These are phyloP conservation scores for Colletotrichum tropicicola DNA, from an alignment of 2,329 filamentous ascomycete species.

Conservation along the genomic window DNA sequence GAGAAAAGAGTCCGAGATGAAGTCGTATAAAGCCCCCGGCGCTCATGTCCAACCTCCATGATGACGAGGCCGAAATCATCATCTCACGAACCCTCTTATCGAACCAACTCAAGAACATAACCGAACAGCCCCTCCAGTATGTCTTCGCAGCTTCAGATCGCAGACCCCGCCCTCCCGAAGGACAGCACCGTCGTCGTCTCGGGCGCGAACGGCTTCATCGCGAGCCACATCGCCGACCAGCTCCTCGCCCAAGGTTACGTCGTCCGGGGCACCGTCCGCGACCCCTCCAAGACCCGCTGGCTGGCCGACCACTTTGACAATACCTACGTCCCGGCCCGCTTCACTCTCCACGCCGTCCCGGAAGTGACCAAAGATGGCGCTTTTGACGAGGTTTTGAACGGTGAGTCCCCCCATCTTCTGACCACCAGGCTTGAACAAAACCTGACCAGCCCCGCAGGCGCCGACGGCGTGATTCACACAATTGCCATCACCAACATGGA, in stretches of 20 bases:
- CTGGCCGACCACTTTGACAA: conserved; percentile 38
- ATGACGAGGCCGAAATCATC: background rate
- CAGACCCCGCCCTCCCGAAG: background rate
- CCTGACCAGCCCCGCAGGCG: background rate
- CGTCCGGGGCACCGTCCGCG: conserved; percentile 51
- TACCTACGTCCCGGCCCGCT: conserved; percentile 40
- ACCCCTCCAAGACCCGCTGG: conserved; percentile 38
- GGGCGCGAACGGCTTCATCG: conserved; percentile 53
- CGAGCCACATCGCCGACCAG: conserved; percentile 46
- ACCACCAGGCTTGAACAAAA: background rate
- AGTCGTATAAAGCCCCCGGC: background rate
- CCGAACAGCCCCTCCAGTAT: background rate
- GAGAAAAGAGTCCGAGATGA: background rate
- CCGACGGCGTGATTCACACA: conserved; percentile 45
- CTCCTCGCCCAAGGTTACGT: conserved; percentile 45
- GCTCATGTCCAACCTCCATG: background rate
- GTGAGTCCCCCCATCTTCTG: conserved; percentile 17
- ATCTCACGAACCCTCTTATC: background rate
- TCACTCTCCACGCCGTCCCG: conserved; percentile 43
- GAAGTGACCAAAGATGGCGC: conserved; percentile 41
- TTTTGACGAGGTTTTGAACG: conserved; percentile 38
- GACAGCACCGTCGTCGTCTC: conserved; percentile 44
- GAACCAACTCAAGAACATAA: background rate
- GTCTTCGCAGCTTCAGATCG: background rate
- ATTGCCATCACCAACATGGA: conserved; percentile 45